Percentiles rank a stretch among this genome's conserved stretches.
phyloP scores from a whole-genome alignment of 495 filamentous ascomycete species.

The Apodospora peruviana region DNA sequence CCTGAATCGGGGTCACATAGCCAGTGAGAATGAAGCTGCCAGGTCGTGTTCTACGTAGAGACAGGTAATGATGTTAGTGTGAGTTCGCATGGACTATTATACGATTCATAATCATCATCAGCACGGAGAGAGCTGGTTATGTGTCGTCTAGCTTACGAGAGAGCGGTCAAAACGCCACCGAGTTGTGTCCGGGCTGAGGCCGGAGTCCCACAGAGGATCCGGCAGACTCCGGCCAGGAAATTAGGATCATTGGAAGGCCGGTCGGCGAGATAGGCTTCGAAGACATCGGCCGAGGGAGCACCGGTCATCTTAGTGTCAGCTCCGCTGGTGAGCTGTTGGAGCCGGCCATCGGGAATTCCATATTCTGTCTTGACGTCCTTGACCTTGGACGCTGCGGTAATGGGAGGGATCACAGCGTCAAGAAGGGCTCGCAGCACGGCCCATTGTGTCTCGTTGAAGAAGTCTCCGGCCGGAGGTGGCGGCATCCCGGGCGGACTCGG shows the following conservation, averaged over 20 bases:
- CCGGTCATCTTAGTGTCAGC: constrained; percentile 16
- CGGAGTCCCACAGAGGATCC: constrained; percentile 20
- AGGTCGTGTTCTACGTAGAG: constrained; percentile 55
- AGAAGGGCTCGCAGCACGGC: constrained; percentile 25
- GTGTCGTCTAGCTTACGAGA: constrained; percentile 14
- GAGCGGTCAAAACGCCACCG: constrained; percentile 18
- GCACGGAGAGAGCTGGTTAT: too few relatives aligned
- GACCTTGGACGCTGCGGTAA: constrained; percentile 19
- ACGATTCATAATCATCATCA: too few relatives aligned
- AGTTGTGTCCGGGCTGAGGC: constrained; percentile 19
- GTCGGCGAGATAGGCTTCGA: constrained; percentile 30
- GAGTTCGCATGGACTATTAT: not conserved
- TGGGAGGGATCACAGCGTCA: constrained; percentile 30
- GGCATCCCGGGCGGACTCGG: constrained; percentile 26
- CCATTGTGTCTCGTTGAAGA: constrained; percentile 31
- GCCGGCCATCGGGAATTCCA: constrained; percentile 19
- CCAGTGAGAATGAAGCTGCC: constrained; percentile 66
- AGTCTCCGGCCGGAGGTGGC: constrained; percentile 19
- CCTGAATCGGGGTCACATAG: constrained; percentile 53
- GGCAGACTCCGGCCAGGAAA: constrained; percentile 16
- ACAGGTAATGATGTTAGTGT: not conserved
- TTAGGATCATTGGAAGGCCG: constrained; percentile 19
- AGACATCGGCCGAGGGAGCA: constrained; percentile 19
- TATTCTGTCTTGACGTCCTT: constrained; percentile 21
- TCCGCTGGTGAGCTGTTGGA: constrained; percentile 15